Evolutionary conservation across 148 eudicot species (phyloP), one percentile per base, ranked within the genome.

Genomic region (Camellia japonica): DNA sequence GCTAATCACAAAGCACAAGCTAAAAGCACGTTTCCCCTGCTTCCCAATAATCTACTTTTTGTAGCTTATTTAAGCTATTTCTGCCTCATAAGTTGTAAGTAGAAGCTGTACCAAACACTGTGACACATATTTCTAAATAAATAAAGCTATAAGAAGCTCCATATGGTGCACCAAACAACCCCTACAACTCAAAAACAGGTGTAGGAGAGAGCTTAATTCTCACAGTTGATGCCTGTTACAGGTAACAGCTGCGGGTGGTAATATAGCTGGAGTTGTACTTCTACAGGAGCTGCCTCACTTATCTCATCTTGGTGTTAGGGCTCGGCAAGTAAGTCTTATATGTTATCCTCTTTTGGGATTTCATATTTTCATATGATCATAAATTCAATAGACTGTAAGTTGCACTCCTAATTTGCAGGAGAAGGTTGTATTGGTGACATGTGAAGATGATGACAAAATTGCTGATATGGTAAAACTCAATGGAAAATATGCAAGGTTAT

Each of bases 271-370:
- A 86, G 90, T 96, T 64, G 71, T 96, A 69, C 98, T 96, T 81
- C 88, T 93, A 81, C 99, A 96, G 86, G 99, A 96, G 92, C 86
- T 96, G 51, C 99, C 99, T 52, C 99, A 96, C 84, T 87, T 96
- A 65, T 96, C 99, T 80, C 99, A 96, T 90, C 99, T 96, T 82
- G 99, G 99, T 79, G 99, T 96, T 70, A 84, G 99, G 82, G 99
- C 98, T 61, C 93, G 98, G 12, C 99, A 96, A 85, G 99, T 85
- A 80, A 88, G 94, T 87, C 78, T 4, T 55, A 2, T 38, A 44
- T n/a, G 59, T 77, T 55, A 64, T 75, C 65, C 20, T 67, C n/a
- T 78, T 70, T 64, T 47, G 67, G 8, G 8, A 10, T 43, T 0
- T 71, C 63, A 54, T 73, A 7, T 18, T 76, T 73, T 30, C 63